These are phyloP conservation scores for Suhomyces panamericanus DNA, from an alignment of 1,139 yeast genomes.

Conservation along the genomic window DNA sequence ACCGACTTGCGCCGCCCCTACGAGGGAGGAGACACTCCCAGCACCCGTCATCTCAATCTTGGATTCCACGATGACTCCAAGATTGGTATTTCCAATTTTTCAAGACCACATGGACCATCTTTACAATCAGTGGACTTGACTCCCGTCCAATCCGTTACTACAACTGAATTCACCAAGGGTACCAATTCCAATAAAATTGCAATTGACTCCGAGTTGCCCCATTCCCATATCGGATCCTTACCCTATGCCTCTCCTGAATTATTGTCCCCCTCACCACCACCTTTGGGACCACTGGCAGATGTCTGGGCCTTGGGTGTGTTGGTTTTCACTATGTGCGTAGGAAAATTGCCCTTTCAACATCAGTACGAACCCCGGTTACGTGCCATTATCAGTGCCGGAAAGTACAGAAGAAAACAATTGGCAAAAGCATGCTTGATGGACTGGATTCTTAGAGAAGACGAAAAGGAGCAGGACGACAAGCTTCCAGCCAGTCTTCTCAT, in stretches of 20 bases:
- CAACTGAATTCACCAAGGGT: conserved; percentile 17
- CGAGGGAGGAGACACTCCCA: conserved; percentile 34
- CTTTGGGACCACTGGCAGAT: conserved; percentile 74
- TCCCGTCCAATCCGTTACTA: conserved; percentile 26
- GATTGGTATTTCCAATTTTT: conserved; percentile 32
- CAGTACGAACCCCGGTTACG: conserved; percentile 76
- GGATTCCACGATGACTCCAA: conserved; percentile 31
- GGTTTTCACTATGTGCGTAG: conserved; percentile 68
- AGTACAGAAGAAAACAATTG: conserved; percentile 51
- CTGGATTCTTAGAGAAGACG: conserved; percentile 25
- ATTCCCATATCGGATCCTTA: conserved; percentile 77
- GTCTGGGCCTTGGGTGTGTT: conserved; percentile 91
- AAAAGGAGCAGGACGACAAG: conserved; percentile 11
- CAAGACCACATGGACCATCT: conserved; percentile 37
- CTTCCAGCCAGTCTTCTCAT: conserved; percentile 11
- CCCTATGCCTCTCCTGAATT: conserved; percentile 94
- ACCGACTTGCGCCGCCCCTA: conserved; percentile 38
- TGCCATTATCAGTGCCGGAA: conserved; percentile 69
- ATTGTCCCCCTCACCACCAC: conserved; percentile 63
- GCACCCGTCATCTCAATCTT: conserved; percentile 20
- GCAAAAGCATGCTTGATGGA: conserved; percentile 32
- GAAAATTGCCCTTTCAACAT: conserved; percentile 80
- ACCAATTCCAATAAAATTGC: conserved; percentile 14
- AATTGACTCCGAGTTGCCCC: conserved; percentile 51
- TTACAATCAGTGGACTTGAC: conserved; percentile 36